A percentile compares a stretch with the other conserved stretches of the same genome.
Evolutionary conservation across 2,329 filamentous ascomycete genomes (phyloP).

Genomic region (Nigrospora osmanthi): DNA sequence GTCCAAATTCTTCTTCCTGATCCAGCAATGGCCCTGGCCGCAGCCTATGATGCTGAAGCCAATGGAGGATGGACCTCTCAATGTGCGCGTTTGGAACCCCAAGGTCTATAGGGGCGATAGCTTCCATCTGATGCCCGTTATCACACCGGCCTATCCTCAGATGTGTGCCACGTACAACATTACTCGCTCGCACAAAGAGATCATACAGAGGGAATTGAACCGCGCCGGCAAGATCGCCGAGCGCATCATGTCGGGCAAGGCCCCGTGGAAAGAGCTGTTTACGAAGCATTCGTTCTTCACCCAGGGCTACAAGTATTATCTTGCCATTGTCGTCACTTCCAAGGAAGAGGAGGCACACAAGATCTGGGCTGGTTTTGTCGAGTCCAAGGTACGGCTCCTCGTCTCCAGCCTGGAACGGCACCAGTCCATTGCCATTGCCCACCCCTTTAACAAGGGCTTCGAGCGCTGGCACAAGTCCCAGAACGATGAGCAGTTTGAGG

Average conservation of each 20-base stretch:
- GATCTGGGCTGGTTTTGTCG: constrained; percentile 83
- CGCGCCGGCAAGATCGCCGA: constrained; percentile 71
- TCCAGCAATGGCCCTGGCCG: constrained; percentile 89
- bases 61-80: constrained; percentile 74
- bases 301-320: constrained; percentile 87
- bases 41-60: constrained; percentile 84
- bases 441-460: constrained; percentile 89
- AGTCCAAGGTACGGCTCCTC: constrained; percentile 85
- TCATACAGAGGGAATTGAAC: constrained; percentile 77
- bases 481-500: constrained; percentile 39
- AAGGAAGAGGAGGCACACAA: constrained; percentile 77
- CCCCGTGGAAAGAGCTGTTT: constrained; percentile 83
- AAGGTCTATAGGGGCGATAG: constrained; percentile 77
- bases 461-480: constrained; percentile 71
- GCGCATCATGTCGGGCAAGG: constrained; percentile 69
- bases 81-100: constrained; percentile 90
- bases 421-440: constrained; percentile 70
- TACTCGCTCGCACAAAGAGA: constrained; percentile 72
- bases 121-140: constrained; percentile 93
- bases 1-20: constrained; percentile 88
- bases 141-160: constrained; percentile 92
- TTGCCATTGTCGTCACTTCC: constrained; percentile 78
- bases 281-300: constrained; percentile 91
- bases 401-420: constrained; percentile 79
- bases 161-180: constrained; percentile 98